Conservation (phyloP, 1,284 basidiomycete species). For the Lignosus rhinocerotis region DNA sequence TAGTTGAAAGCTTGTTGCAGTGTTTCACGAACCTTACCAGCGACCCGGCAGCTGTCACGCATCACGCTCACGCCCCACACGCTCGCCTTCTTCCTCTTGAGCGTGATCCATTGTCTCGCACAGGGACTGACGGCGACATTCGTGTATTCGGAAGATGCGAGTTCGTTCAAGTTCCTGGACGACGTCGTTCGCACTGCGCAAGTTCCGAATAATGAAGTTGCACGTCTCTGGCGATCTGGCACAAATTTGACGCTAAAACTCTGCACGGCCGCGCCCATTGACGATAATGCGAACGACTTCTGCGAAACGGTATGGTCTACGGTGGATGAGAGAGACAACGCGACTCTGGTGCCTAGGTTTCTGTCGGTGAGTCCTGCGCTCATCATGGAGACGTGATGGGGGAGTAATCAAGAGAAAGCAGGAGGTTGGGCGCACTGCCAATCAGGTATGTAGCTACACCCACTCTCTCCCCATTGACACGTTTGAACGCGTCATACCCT, state of each 20-base stretch:
- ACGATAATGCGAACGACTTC: slow-evolving; percentile 19
- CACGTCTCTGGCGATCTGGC: slow-evolving; percentile 38
- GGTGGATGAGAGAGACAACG: slow-evolving; percentile 1
- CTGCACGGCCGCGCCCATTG: slow-evolving; percentile 47
- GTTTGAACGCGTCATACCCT: not conserved
- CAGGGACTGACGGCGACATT: slow-evolving; percentile 49
- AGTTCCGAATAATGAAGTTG: slow-evolving; percentile 41
- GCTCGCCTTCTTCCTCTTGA: slow-evolving; percentile 47
- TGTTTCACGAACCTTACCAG: not conserved
- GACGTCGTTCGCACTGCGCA: slow-evolving; percentile 40
- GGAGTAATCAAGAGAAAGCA: not conserved
- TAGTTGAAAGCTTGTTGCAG: not conserved
- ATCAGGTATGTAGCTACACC: not conserved
- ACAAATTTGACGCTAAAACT: slow-evolving; percentile 41
- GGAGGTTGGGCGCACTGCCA: not conserved
- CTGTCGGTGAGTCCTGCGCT: not conserved
- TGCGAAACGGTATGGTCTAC: slow-evolving; percentile 31
- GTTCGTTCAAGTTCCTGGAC: slow-evolving; percentile 40
- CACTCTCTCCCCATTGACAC: not conserved
- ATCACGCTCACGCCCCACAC: slow-evolving; percentile 40
- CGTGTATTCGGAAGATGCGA: slow-evolving; percentile 46
- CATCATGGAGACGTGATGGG: not conserved
- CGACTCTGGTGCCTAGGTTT: slow-evolving; percentile 10
- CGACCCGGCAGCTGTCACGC: slow-evolving; percentile 31
- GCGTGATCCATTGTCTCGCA: slow-evolving; percentile 35